Conservation (phyloP, 371 early-diverging fungal species). For the Lichtheimia ornata region DNA sequence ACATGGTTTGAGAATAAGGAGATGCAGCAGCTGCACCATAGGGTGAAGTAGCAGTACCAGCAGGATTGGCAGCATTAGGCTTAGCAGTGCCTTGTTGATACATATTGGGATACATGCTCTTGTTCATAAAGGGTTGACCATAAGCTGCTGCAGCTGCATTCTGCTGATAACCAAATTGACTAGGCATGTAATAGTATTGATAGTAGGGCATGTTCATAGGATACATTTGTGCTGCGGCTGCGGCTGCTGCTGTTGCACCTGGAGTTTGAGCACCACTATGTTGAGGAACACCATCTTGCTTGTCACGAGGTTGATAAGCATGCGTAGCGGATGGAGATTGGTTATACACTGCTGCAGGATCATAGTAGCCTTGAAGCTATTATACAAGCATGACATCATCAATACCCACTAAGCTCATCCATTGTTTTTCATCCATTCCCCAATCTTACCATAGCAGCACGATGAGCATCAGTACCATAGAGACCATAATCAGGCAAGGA, state of each 20-base stretch:
- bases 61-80: conserved; percentile 43
- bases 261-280: conserved; percentile 9
- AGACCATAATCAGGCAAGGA: conserved; percentile 43
- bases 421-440: neutral
- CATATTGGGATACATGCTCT: conserved; percentile 79
- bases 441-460: conserved; percentile 31
- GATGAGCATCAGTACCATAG: conserved; percentile 27
- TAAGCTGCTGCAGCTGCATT: conserved; percentile 44
- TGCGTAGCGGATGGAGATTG: conserved; percentile 27
- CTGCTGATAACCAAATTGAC: conserved; percentile 73
- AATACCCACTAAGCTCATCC: neutral
- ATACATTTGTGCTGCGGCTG: conserved; percentile 25
- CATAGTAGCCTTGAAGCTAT: conserved; percentile 39
- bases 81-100: conserved; percentile 43
- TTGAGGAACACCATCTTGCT: conserved; percentile 18
- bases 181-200: conserved; percentile 73
- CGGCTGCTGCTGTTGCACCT: neutral
- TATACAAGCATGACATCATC: neutral
- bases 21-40: conserved; percentile 47
- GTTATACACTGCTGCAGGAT: conserved; percentile 30
- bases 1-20: conserved; percentile 38
- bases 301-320: conserved; percentile 28
- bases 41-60: conserved; percentile 36
- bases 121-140: conserved; percentile 84
- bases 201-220: conserved; percentile 53